phyloP scores from a whole-genome alignment of 1,139 yeast species.

The Diutina sp. region DNA sequence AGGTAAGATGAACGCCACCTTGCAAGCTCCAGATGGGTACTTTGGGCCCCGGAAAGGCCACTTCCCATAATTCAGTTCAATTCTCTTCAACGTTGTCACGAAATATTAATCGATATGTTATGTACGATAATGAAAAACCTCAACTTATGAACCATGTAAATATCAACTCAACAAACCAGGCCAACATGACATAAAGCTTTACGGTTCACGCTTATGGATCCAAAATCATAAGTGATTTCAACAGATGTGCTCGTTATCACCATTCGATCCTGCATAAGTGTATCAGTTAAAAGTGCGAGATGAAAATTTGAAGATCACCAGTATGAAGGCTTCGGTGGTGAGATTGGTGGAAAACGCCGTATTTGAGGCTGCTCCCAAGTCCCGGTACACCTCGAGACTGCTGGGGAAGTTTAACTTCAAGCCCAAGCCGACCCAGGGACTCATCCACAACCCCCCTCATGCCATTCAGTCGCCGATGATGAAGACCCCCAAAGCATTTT shows the following conservation, averaged over 20 bases:
- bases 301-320: background rate
- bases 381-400: background rate
- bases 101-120: too few species aligned
- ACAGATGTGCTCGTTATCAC: background rate
- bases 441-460: constrained; percentile 27
- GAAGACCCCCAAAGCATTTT: constrained; percentile 1
- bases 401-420: constrained; percentile 20
- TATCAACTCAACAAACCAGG: too few species aligned
- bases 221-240: too few species aligned
- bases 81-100: background rate
- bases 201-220: background rate
- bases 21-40: background rate
- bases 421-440: constrained; percentile 26
- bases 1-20: background rate
- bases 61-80: background rate
- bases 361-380: background rate
- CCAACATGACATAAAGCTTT: too few species aligned
- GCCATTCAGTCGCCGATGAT: constrained; percentile 1
- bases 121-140: too few species aligned
- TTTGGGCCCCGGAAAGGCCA: constrained; percentile 1
- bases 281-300: background rate
- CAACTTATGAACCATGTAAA: too few species aligned
- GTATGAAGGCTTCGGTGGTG: background rate
- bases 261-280: background rate
- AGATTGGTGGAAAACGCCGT: constrained; percentile 1